These are phyloP conservation scores for Penicillium arizonense DNA, from an alignment of 495 filamentous ascomycete species.

Conservation along the genomic window DNA sequence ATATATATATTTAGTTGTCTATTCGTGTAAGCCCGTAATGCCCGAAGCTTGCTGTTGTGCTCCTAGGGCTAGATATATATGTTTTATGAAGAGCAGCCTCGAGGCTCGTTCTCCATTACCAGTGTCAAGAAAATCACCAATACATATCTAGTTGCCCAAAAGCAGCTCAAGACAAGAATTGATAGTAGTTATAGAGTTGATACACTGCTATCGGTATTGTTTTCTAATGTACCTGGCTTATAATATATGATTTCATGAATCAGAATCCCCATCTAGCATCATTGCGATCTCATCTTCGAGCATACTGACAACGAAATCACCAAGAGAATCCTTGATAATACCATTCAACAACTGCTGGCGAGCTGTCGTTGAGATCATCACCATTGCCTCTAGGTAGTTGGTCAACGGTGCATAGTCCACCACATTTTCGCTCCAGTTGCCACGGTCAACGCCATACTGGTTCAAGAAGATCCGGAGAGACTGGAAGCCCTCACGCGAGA, in stretches of 20 bases:
- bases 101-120: too few relatives aligned
- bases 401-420: conserved; percentile 35
- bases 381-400: conserved; percentile 39
- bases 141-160: too few relatives aligned
- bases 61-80: too few relatives aligned
- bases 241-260: neutral
- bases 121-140: too few relatives aligned
- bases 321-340: conserved; percentile 33
- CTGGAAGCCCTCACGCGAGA: conserved; percentile 35
- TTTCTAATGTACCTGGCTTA: too few relatives aligned
- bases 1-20: too few relatives aligned
- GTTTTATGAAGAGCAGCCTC: too few relatives aligned
- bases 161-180: too few relatives aligned
- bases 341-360: conserved; percentile 32
- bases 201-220: too few relatives aligned
- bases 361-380: conserved; percentile 23
- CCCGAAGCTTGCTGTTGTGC: too few relatives aligned
- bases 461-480: conserved; percentile 35
- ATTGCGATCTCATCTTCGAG: conserved; percentile 42
- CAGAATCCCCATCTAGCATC: conserved; percentile 26
- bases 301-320: conserved; percentile 40
- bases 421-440: conserved; percentile 41
- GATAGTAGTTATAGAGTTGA: too few relatives aligned
- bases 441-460: conserved; percentile 44
- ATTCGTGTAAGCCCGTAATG: too few relatives aligned